Evolutionary conservation across 257 asterid genomes (phyloP).

Genomic region (Rehmannia glutinosa): DNA sequence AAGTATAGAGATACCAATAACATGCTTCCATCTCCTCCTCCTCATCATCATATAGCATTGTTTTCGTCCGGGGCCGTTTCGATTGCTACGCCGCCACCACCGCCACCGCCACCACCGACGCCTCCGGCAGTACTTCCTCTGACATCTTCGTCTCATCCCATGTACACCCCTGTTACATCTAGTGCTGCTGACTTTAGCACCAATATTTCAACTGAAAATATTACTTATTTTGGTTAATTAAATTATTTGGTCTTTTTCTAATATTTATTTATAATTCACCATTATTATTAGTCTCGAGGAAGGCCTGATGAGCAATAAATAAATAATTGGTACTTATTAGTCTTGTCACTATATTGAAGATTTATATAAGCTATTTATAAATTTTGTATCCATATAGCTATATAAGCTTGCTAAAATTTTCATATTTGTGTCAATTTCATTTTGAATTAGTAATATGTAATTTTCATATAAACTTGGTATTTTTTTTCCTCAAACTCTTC

Average conservation of each 20-base stretch:
- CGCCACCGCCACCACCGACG: slow-evolving; percentile 17
- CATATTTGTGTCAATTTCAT: no score
- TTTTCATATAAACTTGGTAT: no score
- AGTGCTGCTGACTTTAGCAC: slow-evolving; percentile 44
- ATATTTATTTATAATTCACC: slow-evolving; percentile 2
- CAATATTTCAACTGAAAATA: slow-evolving; percentile 38
- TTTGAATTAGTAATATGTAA: no score
- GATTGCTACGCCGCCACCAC: slow-evolving; percentile 29
- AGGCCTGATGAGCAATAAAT: slow-evolving; percentile 16
- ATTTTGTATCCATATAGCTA: slow-evolving; percentile 10
- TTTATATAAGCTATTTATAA: not conserved
- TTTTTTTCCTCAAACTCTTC: no score
- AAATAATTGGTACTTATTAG: slow-evolving; percentile 10
- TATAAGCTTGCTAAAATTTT: not conserved
- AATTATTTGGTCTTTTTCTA: slow-evolving; percentile 17
- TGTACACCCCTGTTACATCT: slow-evolving; percentile 42
- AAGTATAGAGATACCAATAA: slow-evolving; percentile 37
- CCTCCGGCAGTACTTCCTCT: slow-evolving; percentile 24
- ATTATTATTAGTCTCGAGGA: not conserved
- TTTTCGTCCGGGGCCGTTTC: slow-evolving; percentile 47
- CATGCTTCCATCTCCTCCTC: slow-evolving; percentile 25
- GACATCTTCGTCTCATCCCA: slow-evolving; percentile 28
- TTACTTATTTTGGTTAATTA: slow-evolving; percentile 55
- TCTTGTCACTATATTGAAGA: slow-evolving; percentile 2
- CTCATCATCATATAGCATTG: slow-evolving; percentile 19